Conservation (phyloP, 1,139 yeast species). For the Candida glucosophila region DNA sequence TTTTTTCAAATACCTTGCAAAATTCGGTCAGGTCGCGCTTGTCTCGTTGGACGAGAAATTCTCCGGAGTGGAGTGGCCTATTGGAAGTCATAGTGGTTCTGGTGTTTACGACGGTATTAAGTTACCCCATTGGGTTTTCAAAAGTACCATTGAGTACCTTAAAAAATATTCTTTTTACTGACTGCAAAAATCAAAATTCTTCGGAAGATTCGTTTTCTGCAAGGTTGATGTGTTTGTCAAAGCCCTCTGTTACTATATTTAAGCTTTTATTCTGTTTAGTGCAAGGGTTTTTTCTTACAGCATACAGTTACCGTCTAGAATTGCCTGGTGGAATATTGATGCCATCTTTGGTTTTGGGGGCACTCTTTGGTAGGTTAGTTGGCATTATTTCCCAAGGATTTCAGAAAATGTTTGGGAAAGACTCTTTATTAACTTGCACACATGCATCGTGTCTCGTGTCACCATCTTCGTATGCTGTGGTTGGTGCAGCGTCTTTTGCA, state of each 20-base stretch:
- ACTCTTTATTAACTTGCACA: constrained; percentile 40
- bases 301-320: constrained; percentile 56
- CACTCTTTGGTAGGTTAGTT: constrained; percentile 55
- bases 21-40: constrained; percentile 11
- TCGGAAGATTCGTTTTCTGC: constrained; percentile 16
- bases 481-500: constrained; percentile 52
- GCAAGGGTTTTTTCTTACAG: constrained; percentile 49
- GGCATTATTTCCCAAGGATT: constrained; percentile 52
- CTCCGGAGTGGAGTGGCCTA: constrained; percentile 15
- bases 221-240: constrained; percentile 27
- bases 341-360: constrained; percentile 70
- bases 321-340: constrained; percentile 71
- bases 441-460: constrained; percentile 44
- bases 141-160: constrained; percentile 49
- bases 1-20: constrained; percentile 14
- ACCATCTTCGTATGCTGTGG: constrained; percentile 54
- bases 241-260: constrained; percentile 18
- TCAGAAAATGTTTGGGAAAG: constrained; percentile 34
- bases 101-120: constrained; percentile 41
- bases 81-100: constrained; percentile 45
- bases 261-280: constrained; percentile 37
- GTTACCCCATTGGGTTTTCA: constrained; percentile 49
- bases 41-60: constrained; percentile 9
- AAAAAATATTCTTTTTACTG: constrained; percentile 53
- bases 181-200: constrained; percentile 31